A percentile compares a stretch with the other conserved stretches of the same genome.
phyloP scores from a whole-genome alignment of 192 early-diverging fungal species.

The Entomortierella parvispora region DNA sequence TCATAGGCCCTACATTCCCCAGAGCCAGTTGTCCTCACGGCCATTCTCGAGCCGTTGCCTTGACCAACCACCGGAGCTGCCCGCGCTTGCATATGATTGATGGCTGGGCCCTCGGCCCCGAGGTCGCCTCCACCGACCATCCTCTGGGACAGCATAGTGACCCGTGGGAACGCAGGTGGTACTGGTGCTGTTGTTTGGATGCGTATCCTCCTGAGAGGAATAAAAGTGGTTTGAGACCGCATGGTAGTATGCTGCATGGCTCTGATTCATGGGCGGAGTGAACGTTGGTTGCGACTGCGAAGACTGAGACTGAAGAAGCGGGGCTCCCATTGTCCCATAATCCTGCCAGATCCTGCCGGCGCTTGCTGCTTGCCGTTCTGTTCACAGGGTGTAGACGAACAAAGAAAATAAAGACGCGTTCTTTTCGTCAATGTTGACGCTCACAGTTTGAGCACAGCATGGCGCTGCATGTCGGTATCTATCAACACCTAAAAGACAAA shows the following conservation, averaged over 20 bases:
- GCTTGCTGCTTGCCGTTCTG: constrained; percentile 12
- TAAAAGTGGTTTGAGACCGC: constrained; percentile 43
- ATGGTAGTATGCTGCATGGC: constrained; percentile 52
- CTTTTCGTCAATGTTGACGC: not conserved
- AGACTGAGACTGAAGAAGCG: no score
- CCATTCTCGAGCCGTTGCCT: not conserved
- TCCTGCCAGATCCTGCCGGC: constrained; percentile 39
- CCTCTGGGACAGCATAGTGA: constrained; percentile 16
- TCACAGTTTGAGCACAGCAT: no score
- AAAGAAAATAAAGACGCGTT: not conserved
- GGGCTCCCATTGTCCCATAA: constrained; percentile 24
- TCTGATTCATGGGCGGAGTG: constrained; percentile 19
- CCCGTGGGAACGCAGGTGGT: constrained; percentile 6
- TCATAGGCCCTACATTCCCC: constrained; percentile 47
- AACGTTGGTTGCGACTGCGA: not conserved
- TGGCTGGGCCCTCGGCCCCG: constrained; percentile 13
- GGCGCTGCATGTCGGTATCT: no score
- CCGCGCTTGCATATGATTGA: constrained; percentile 19
- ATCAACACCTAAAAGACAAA: no score
- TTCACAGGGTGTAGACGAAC: not conserved
- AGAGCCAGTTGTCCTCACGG: constrained; percentile 18
- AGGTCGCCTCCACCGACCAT: constrained; percentile 13
- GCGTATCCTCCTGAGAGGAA: constrained; percentile 14
- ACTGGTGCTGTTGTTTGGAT: not conserved
- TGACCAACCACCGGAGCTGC: constrained; percentile 4